Base-by-base conservation (phyloP, 2,329 filamentous ascomycete species). In the Fusarium camptoceras region DNA sequence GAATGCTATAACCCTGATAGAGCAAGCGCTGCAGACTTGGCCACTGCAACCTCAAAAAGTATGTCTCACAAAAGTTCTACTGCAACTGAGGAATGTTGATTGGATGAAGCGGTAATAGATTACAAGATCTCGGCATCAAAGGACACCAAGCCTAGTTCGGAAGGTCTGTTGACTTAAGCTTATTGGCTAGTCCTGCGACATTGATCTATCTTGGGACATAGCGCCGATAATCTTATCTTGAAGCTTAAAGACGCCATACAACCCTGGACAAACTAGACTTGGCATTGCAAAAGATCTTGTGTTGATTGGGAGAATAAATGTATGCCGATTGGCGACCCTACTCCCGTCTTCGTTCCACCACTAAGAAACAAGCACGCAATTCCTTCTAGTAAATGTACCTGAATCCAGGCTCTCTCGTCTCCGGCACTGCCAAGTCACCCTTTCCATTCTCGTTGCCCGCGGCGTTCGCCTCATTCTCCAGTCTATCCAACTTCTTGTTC, bases 401-500 rank as follows among this genome's bases (percentile, higher is more conserved):
- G 8, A 72, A 72, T 9, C 66, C 66, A 18, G 51, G 8, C 0
- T 43, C 55, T 16, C 41, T 44, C 5, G 41, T 16, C n/a, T 15
- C 41, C 0, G 31, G 6, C 2, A 31, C 7, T n/a, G 20, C 61
- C 30, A 49, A 24, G 2, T 34, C 54, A 1, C 10, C 5, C 42
- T 70, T 70, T 6, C 53, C 53, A 12, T 39, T 47, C 25, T 53
- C 25, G 2, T 53, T 43, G 8, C 15, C 46, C 0, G 15, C 30
- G 2, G 22, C 55, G n/a, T 41, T 46, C 0, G 47, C 54, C 25
- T 77, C 77, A 7, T 65, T 68, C 65, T 82, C 80, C 7, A 83
- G 83, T 65, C 78, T 75, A 51, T 89, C 89, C 5, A 92, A 77
- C 69, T 86, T 86, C 74, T 78, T 82, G 66, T 92, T 92, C 79